A percentile compares a stretch with the other conserved stretches of the same genome.
These are phyloP conservation scores for Calonectria honghensis DNA, from an alignment of 2,329 filamentous ascomycete species.

Conservation along the genomic window DNA sequence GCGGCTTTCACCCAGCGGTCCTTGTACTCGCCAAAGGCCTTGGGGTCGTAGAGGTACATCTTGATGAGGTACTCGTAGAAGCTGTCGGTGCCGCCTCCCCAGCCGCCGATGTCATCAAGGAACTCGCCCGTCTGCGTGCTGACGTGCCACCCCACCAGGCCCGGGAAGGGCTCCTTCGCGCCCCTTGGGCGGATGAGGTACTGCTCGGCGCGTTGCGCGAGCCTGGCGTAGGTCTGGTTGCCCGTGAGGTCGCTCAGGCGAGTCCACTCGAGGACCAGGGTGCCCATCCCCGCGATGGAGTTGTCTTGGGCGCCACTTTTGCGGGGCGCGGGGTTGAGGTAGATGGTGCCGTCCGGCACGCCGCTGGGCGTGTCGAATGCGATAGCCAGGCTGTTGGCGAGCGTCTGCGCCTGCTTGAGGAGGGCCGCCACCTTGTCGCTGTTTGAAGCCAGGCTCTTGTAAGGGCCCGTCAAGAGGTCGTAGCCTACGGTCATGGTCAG, in stretches of 20 bases:
- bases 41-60: constrained; percentile 88
- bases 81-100: constrained; percentile 85
- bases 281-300: constrained; percentile 85
- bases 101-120: constrained; percentile 80
- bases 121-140: constrained; percentile 80
- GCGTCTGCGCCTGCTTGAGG: constrained; percentile 78
- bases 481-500: constrained; percentile 67
- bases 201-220: constrained; percentile 80
- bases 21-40: constrained; percentile 78
- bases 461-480: constrained; percentile 82
- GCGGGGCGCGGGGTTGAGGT: constrained; percentile 71
- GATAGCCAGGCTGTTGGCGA: constrained; percentile 84
- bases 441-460: constrained; percentile 67
- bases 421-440: constrained; percentile 73
- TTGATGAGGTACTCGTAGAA: constrained; percentile 96
- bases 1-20: constrained; percentile 85
- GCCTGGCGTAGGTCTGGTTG: constrained; percentile 77
- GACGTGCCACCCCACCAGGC: constrained; percentile 82
- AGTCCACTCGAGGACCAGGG: constrained; percentile 89
- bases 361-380: constrained; percentile 87
- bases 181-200: constrained; percentile 78
- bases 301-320: constrained; percentile 74
- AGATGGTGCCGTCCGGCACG: constrained; percentile 82
- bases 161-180: constrained; percentile 82
- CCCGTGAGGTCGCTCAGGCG: constrained; percentile 85